A percentile compares a stretch with the other conserved stretches of the same genome.
These are phyloP conservation scores for Fusarium newnesense DNA, from an alignment of 2,329 filamentous ascomycete species.

Conservation along the genomic window DNA sequence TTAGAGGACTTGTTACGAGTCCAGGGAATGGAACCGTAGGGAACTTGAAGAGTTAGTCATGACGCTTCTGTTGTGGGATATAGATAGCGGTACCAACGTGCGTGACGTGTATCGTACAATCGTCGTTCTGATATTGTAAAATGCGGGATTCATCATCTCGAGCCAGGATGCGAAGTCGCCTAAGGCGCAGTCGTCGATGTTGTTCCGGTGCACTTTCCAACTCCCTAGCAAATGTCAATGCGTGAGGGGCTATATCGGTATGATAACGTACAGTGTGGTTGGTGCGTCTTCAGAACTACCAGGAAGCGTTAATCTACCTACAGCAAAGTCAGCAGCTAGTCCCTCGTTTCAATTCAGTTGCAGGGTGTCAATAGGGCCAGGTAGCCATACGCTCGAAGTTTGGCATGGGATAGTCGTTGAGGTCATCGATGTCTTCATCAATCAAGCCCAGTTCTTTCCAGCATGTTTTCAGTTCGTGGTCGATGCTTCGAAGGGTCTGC, in stretches of 20 bases:
- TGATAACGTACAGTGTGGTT: neutral
- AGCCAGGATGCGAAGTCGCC: slow-evolving; percentile 21
- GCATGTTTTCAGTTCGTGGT: neutral
- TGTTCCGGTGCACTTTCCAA: neutral
- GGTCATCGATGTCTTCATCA: neutral
- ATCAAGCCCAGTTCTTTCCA: neutral
- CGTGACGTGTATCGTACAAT: slow-evolving; percentile 10
- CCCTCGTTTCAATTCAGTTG: too few species aligned
- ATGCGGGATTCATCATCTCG: slow-evolving; percentile 20
- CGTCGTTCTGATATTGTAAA: slow-evolving; percentile 12
- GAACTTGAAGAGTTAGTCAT: neutral
- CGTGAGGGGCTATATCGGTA: neutral
- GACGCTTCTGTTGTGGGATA: neutral
- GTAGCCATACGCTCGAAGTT: neutral
- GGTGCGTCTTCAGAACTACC: slow-evolving; percentile 1
- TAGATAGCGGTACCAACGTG: neutral
- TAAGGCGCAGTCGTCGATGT: neutral
- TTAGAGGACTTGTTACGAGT: neutral
- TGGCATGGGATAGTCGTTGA: neutral
- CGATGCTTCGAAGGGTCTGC: neutral
- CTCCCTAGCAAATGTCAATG: neutral
- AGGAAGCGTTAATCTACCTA: neutral
- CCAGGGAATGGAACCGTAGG: slow-evolving; percentile 5
- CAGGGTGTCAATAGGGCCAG: too few species aligned
- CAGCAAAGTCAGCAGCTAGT: too few species aligned